Evolutionary conservation across 2,329 filamentous ascomycete species (phyloP).

Genomic region (Verticillium alfalfae): DNA sequence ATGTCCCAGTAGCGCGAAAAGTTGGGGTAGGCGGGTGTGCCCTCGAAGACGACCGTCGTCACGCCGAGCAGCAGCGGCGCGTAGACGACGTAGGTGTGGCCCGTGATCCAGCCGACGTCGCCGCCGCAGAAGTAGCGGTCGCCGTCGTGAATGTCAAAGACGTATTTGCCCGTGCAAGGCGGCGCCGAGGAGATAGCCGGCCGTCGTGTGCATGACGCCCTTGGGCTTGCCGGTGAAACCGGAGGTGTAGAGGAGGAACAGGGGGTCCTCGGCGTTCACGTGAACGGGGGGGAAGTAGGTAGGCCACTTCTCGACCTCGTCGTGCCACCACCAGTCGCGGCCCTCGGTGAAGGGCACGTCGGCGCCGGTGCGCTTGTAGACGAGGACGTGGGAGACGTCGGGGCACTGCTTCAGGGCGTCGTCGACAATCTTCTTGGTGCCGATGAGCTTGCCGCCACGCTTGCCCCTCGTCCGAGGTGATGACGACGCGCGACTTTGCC

Average conservation of each 20-base stretch:
- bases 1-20: conserved; percentile 99
- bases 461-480: conserved; percentile 97
- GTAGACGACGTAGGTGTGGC: conserved; percentile 97
- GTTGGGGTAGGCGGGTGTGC: conserved; percentile 93
- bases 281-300: conserved; percentile 83
- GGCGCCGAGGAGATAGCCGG: conserved; percentile 88
- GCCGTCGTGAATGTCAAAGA: conserved; percentile 93
- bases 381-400: conserved; percentile 76
- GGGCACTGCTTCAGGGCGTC: conserved; percentile 96
- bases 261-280: conserved; percentile 89
- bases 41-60: conserved; percentile 94
- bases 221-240: conserved; percentile 98
- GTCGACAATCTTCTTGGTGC: conserved; percentile 98
- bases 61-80: conserved; percentile 89
- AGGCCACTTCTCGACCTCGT: conserved; percentile 96
- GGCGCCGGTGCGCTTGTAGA: conserved; percentile 91
- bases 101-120: conserved; percentile 98
- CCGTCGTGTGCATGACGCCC: conserved; percentile 97
- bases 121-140: conserved; percentile 97
- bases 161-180: conserved; percentile 94
- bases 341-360: conserved; percentile 87
- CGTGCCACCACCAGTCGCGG: conserved; percentile 96
- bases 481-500: conserved; percentile 88
- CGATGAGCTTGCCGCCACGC: conserved; percentile 93
- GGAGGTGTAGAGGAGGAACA: conserved; percentile 97